Evolutionary conservation across 2,329 filamentous ascomycete species (phyloP).

Genomic region (Stemphylium lycopersici): DNA sequence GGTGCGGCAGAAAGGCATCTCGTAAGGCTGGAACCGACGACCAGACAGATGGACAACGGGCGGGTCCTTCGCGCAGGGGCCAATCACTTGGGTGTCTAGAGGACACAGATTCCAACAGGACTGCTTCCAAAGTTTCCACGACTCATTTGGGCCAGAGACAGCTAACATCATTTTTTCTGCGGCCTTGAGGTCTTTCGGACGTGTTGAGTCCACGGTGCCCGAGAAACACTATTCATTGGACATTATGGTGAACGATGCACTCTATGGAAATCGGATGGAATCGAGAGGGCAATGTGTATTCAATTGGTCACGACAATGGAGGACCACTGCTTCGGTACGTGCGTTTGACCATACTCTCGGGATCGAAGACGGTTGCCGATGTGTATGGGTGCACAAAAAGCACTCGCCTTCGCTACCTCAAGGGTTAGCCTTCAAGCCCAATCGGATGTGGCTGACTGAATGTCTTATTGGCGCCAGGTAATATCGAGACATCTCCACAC

Average conservation of each 20-base stretch:
- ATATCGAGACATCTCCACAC: conserved; percentile 2
- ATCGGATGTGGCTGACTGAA: conserved; percentile 3
- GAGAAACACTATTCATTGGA: too few species aligned
- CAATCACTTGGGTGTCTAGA: background rate
- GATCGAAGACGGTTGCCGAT: background rate
- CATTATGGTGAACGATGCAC: too few species aligned
- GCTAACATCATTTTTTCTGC: background rate
- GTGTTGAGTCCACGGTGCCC: too few species aligned
- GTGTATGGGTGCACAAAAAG: background rate
- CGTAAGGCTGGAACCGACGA: too few species aligned
- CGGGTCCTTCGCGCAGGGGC: background rate
- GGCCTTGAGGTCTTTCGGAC: too few species aligned
- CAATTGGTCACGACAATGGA: background rate
- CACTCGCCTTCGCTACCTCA: conserved; percentile 1
- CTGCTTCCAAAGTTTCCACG: background rate
- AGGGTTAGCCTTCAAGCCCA: conserved; percentile 1
- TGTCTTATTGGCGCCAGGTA: background rate
- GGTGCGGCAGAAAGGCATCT: too few species aligned
- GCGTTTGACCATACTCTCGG: background rate
- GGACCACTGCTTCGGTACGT: conserved; percentile 3
- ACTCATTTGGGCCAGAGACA: background rate
- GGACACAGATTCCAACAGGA: background rate
- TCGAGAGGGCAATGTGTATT: background rate
- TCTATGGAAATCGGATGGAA: background rate
- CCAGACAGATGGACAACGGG: background rate